phyloP scores from a whole-genome alignment of 164 flowering plant genomes.

The Dillenia turbinata region DNA sequence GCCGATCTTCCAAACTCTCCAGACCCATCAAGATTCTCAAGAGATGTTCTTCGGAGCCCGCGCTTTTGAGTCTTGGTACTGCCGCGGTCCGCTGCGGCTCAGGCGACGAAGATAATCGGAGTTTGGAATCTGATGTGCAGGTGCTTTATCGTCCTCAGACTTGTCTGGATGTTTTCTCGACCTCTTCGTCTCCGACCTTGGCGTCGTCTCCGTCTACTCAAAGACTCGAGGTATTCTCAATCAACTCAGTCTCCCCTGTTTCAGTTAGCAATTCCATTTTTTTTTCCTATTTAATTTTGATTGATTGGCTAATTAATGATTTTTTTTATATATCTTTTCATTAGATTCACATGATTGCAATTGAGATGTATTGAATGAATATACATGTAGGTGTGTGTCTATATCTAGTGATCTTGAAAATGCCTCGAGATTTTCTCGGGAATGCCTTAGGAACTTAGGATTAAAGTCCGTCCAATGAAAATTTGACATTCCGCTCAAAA shows the following conservation, averaged over 20 bases:
- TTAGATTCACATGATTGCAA: background rate
- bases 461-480: no score
- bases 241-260: no score
- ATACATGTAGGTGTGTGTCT: background rate
- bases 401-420: no score
- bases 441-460: no score
- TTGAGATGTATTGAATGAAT: no score
- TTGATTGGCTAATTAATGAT: background rate
- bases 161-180: constrained; percentile 32
- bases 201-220: constrained; percentile 8
- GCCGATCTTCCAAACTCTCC: constrained; percentile 16
- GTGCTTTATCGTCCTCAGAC: constrained; percentile 27
- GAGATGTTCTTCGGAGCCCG: constrained; percentile 49
- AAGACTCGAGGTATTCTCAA: constrained; percentile 17
- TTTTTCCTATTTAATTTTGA: background rate
- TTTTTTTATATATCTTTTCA: background rate
- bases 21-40: constrained; percentile 23
- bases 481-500: no score
- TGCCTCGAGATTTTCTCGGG: no score
- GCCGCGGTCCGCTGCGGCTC: background rate
- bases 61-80: constrained; percentile 13
- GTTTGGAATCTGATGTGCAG: constrained; percentile 1
- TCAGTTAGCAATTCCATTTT: background rate
- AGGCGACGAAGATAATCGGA: constrained; percentile 4
- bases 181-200: constrained; percentile 26